phyloP scores from a whole-genome alignment of 2,329 filamentous ascomycete genomes.

The Verticillium longisporum region DNA sequence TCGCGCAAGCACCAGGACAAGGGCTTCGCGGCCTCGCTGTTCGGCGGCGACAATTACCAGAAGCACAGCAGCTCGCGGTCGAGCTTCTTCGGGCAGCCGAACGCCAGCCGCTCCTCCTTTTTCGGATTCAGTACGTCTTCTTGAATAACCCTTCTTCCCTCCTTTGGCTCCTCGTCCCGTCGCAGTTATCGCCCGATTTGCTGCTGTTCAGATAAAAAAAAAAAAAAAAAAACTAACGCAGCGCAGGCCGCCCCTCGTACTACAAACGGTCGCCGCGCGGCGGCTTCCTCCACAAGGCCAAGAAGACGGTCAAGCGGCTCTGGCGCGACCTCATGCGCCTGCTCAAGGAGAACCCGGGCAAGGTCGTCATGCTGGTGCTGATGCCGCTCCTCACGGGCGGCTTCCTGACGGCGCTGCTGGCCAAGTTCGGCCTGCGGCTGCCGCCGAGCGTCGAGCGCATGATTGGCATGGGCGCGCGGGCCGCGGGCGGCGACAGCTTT shows the following conservation, averaged over 20 bases:
- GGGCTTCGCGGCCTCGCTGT: conserved; percentile 31
- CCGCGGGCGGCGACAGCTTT: conserved; percentile 37
- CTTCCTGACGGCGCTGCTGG: conserved; percentile 68
- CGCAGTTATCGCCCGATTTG: no score
- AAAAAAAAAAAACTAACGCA: background rate
- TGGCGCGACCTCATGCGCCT: conserved; percentile 76
- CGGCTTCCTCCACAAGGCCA: conserved; percentile 67
- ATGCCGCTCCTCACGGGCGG: conserved; percentile 84
- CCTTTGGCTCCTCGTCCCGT: background rate
- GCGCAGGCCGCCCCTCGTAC: conserved; percentile 49
- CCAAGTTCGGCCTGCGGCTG: conserved; percentile 71
- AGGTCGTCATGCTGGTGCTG: conserved; percentile 80
- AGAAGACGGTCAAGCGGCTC: conserved; percentile 70
- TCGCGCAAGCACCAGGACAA: conserved; percentile 27
- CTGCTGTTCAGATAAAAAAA: no score
- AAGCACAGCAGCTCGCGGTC: conserved; percentile 32
- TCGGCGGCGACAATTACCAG: conserved; percentile 28
- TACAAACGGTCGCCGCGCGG: conserved; percentile 78
- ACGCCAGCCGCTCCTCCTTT: conserved; percentile 36
- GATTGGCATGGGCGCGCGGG: conserved; percentile 46
- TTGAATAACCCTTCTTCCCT: background rate
- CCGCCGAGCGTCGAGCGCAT: conserved; percentile 57
- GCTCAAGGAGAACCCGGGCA: conserved; percentile 75
- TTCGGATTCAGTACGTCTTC: conserved; percentile 32
- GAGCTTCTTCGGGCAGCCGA: conserved; percentile 41